A percentile compares a stretch with the other conserved stretches of the same genome.
phyloP scores from a whole-genome alignment of 345 rosid species.

The Acer negundo region DNA sequence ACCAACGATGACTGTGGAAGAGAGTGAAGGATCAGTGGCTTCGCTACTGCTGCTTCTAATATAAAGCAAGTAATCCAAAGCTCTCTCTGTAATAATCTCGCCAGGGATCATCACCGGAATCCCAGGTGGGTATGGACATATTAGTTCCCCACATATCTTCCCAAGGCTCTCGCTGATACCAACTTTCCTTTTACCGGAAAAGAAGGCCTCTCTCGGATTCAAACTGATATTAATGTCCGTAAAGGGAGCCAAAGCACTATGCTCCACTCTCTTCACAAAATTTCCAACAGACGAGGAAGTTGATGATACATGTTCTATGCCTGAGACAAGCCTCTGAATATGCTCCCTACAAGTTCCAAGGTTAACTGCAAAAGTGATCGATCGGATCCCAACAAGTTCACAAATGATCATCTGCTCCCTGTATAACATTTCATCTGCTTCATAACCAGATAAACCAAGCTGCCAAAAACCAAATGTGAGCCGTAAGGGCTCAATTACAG shows the following conservation, averaged over 20 bases:
- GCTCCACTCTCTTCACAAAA: constrained; percentile 6
- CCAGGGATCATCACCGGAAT: constrained; percentile 58
- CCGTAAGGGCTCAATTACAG: constrained; percentile 50
- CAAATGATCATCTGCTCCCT: constrained; percentile 39
- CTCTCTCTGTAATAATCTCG: constrained; percentile 44
- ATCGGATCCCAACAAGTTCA: constrained; percentile 50
- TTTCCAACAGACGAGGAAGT: constrained; percentile 11
- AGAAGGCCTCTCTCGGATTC: constrained; percentile 64
- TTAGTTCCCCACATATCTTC: constrained; percentile 52
- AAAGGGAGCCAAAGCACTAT: constrained; percentile 34
- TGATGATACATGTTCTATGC: constrained; percentile 37
- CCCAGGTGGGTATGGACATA: constrained; percentile 69
- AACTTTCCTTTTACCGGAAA: constrained; percentile 44
- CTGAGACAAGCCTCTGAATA: constrained; percentile 43
- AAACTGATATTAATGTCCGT: constrained; percentile 31
- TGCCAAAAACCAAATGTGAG: constrained; percentile 50
- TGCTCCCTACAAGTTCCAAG: constrained; percentile 54
- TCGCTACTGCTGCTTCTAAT: constrained; percentile 27
- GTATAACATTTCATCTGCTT: constrained; percentile 50
- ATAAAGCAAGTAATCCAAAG: constrained; percentile 46
- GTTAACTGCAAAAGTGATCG: constrained; percentile 47
- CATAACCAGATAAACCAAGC: constrained; percentile 53
- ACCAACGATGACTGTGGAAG: constrained; percentile 44
- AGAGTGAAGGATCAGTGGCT: constrained; percentile 43
- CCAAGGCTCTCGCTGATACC: constrained; percentile 42